These are phyloP conservation scores for Geosmithia morbida DNA, from an alignment of 2,329 filamentous ascomycete genomes.

Conservation along the genomic window DNA sequence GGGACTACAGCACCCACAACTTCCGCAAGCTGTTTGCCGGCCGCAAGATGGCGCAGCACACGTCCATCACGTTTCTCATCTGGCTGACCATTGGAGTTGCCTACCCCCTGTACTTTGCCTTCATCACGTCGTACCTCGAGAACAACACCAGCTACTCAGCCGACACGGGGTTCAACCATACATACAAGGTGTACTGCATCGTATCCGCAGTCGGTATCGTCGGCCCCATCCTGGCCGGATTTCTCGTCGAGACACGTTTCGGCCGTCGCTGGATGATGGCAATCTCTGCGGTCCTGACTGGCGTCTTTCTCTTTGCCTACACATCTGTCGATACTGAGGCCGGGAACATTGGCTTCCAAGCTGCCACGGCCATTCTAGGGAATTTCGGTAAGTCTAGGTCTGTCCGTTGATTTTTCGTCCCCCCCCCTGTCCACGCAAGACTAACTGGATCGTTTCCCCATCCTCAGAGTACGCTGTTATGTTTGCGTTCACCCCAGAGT, in stretches of 20 bases:
- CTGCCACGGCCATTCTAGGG: constrained; percentile 21
- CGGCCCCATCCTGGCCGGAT: constrained; percentile 24
- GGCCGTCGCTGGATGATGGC: constrained; percentile 29
- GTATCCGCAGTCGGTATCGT: constrained; percentile 21
- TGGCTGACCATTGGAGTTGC: constrained; percentile 31
- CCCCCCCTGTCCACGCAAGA: no score
- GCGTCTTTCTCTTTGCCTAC: constrained; percentile 27
- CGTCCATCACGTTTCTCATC: constrained; percentile 21
- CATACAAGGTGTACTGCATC: constrained; percentile 19
- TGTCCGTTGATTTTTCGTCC: no score
- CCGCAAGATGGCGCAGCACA: constrained; percentile 16
- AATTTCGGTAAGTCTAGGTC: constrained; percentile 15
- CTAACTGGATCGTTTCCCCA: neutral
- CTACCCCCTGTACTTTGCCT: constrained; percentile 30
- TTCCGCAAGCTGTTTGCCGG: constrained; percentile 17
- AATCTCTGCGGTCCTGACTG: constrained; percentile 21
- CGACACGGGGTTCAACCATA: constrained; percentile 12
- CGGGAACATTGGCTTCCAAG: constrained; percentile 18
- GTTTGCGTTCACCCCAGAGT: constrained; percentile 34
- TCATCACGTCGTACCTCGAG: constrained; percentile 28
- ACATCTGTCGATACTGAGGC: constrained; percentile 18
- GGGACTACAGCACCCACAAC: constrained; percentile 10
- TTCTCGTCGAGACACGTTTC: constrained; percentile 22
- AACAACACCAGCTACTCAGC: constrained; percentile 16
- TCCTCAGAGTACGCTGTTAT: constrained; percentile 8